A percentile compares a stretch with the other conserved stretches of the same genome.
Conservation (phyloP, 2,329 filamentous ascomycete species). For the Pseudofabraea citricarpa region DNA sequence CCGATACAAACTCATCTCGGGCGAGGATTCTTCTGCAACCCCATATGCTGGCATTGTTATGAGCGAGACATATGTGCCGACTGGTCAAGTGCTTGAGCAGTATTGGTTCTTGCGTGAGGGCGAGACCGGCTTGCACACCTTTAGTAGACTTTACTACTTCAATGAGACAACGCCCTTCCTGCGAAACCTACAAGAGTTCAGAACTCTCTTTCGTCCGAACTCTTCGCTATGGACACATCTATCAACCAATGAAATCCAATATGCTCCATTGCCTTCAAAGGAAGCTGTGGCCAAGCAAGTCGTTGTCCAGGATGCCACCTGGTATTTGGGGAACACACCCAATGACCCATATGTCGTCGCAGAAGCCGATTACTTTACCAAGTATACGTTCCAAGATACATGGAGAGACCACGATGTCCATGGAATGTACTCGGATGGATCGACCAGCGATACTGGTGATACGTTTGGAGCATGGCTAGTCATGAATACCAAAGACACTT, state of each 20-base stretch:
- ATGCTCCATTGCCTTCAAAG: slow-evolving; percentile 45
- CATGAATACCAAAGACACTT: slow-evolving; percentile 60
- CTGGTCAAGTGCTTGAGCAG: slow-evolving; percentile 55
- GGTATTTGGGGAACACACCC: slow-evolving; percentile 51
- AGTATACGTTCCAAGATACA: slow-evolving; percentile 56
- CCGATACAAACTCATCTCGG: slow-evolving; percentile 45
- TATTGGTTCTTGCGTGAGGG: slow-evolving; percentile 61
- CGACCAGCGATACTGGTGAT: slow-evolving; percentile 41
- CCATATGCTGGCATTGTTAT: slow-evolving; percentile 55
- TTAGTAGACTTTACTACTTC: slow-evolving; percentile 54
- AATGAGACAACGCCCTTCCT: slow-evolving; percentile 52
- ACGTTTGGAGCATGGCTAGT: slow-evolving; percentile 59
- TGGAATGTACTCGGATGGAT: slow-evolving; percentile 49
- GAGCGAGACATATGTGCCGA: slow-evolving; percentile 52
- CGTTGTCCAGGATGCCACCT: slow-evolving; percentile 59
- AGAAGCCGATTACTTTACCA: slow-evolving; percentile 59
- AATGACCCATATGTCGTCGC: slow-evolving; percentile 50
- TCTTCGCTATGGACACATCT: slow-evolving; percentile 58
- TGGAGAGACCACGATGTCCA: slow-evolving; percentile 56
- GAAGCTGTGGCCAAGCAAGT: slow-evolving; percentile 37
- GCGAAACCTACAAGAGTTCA: slow-evolving; percentile 54
- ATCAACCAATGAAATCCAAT: slow-evolving; percentile 49
- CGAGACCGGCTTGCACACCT: slow-evolving; percentile 58
- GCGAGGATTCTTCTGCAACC: slow-evolving; percentile 43
- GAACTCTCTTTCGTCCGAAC: slow-evolving; percentile 57